Evolutionary conservation across 108 stramenopile genomes (phyloP).

Genomic region (Cyclostephanos tholiformis): DNA sequence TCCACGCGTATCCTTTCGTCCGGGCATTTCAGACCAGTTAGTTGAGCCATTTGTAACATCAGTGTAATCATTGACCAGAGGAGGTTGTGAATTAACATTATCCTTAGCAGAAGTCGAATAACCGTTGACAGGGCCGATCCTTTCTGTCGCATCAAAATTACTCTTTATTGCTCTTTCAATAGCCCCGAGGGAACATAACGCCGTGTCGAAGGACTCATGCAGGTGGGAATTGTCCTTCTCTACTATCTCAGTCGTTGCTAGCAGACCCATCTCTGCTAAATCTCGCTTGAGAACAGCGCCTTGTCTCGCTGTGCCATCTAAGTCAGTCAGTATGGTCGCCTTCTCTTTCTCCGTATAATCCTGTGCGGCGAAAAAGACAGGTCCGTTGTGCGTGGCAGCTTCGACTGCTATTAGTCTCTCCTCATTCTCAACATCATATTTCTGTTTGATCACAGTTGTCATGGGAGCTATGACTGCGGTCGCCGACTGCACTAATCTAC

Average conservation of each 20-base stretch:
- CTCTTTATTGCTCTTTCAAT: background rate
- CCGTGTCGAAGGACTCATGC: slow-evolving; percentile 2
- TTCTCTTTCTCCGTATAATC: background rate
- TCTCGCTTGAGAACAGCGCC: background rate
- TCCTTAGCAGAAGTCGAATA: background rate
- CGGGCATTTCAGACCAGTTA: too few relatives aligned
- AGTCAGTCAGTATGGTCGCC: background rate
- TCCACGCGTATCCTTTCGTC: too few relatives aligned
- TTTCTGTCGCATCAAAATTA: background rate
- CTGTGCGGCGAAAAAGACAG: background rate
- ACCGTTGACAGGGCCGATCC: background rate
- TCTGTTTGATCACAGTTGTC: too few relatives aligned
- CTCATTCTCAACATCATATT: background rate
- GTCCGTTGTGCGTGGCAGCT: too few relatives aligned
- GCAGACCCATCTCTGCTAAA: background rate
- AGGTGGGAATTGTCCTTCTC: background rate
- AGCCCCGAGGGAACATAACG: background rate
- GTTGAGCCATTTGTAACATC: background rate
- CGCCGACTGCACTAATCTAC: too few relatives aligned
- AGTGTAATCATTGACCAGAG: background rate
- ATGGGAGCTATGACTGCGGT: too few relatives aligned
- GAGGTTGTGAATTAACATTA: background rate
- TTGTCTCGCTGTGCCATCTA: background rate
- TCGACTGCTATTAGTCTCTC: too few relatives aligned
- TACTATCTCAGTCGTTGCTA: background rate